Percentiles rank a stretch among this genome's conserved stretches.
These are phyloP conservation scores for Hysterangium stoloniferum DNA, from an alignment of 768 basidiomycete genomes.

Conservation along the genomic window DNA sequence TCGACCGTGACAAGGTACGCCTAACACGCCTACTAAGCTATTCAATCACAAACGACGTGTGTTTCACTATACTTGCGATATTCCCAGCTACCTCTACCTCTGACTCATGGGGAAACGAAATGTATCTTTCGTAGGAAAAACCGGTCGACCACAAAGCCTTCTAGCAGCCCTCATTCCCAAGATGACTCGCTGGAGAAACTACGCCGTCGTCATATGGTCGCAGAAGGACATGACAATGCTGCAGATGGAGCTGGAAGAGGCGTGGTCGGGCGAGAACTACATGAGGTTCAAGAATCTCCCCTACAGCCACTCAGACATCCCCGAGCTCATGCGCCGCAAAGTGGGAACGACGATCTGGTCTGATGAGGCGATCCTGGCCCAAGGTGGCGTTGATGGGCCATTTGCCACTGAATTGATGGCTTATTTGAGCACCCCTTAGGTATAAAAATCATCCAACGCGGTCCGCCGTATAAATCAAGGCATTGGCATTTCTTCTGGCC, in stretches of 20 bases:
- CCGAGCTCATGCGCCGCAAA: slow-evolving; percentile 3
- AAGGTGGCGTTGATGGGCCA: not conserved
- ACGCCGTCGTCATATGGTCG: not conserved
- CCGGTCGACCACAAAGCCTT: no score
- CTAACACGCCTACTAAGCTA: no score
- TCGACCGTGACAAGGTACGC: no score
- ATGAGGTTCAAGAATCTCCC: slow-evolving; percentile 6
- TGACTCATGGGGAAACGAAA: no score
- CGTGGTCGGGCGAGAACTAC: slow-evolving; percentile 5
- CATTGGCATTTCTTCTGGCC: slow-evolving; percentile 11
- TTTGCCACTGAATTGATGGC: not conserved
- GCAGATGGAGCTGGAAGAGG: slow-evolving; percentile 2
- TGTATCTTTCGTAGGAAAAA: no score
- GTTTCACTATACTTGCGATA: no score
- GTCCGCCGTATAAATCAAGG: slow-evolving; percentile 1
- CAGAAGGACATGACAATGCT: not conserved
- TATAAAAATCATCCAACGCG: slow-evolving; percentile 1
- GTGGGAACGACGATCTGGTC: slow-evolving; percentile 3
- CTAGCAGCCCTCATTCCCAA: no score
- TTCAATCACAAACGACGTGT: no score
- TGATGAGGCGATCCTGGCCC: slow-evolving; percentile 4
- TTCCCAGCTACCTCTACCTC: no score
- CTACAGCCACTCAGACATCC: not conserved
- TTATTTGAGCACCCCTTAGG: not conserved
- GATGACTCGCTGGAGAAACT: slow-evolving; percentile 11